Percentiles rank a stretch among this genome's conserved stretches.
These are phyloP conservation scores for Boletus subparvulus DNA, from an alignment of 768 basidiomycete genomes.

Conservation along the genomic window DNA sequence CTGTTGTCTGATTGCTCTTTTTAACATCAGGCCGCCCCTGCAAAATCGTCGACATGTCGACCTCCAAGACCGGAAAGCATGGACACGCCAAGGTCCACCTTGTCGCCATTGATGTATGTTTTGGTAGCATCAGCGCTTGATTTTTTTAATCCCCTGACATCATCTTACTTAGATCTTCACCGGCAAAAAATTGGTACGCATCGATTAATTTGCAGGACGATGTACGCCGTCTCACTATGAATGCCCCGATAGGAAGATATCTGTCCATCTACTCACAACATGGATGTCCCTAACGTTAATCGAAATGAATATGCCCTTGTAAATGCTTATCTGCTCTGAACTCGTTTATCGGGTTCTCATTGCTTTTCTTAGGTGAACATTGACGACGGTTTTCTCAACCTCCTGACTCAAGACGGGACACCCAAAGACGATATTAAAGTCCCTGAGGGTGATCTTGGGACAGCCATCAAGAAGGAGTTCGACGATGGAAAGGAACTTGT, in stretches of 20 bases:
- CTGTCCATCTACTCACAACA: conserved; percentile 97
- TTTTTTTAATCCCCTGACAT: conserved; percentile 2
- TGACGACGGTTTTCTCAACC: conserved; percentile 93
- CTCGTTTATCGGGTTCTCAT: conserved; percentile 1
- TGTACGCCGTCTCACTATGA: conserved; percentile 2
- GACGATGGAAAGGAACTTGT: conserved; percentile 86
- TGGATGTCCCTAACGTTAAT: conserved; percentile 95
- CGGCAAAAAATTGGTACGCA: conserved; percentile 85
- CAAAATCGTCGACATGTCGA: conserved; percentile 99
- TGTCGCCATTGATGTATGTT: conserved; percentile 90
- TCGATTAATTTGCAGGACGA: background rate
- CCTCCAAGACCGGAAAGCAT: conserved; percentile 99
- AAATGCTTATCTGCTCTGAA: conserved; percentile 24
- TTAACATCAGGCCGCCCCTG: conserved; percentile 72
- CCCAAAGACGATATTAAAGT: conserved; percentile 94
- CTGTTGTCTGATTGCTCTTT: background rate
- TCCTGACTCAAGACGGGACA: conserved; percentile 78
- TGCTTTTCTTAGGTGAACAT: conserved; percentile 63
- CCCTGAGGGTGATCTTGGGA: conserved; percentile 83
- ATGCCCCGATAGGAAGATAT: conserved; percentile 73
- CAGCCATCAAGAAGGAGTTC: conserved; percentile 64
- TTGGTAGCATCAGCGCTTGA: background rate
- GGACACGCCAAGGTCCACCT: conserved; percentile 99
- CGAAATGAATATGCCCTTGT: conserved; percentile 93
- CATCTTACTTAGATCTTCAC: conserved; percentile 83